phyloP scores from a whole-genome alignment of 768 basidiomycete genomes.

The Trametes punicea region DNA sequence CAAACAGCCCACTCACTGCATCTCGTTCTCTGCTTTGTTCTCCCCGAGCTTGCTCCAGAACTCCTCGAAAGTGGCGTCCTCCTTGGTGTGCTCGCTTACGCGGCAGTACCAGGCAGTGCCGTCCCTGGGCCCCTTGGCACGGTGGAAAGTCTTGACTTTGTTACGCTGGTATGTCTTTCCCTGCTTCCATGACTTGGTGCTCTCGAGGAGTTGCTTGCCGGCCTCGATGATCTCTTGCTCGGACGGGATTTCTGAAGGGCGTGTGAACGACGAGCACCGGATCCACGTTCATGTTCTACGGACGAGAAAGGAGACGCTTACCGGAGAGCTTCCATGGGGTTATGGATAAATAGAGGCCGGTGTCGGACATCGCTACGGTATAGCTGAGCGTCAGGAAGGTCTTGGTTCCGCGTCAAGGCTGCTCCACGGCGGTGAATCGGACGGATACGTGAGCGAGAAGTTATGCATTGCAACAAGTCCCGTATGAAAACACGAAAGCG shows the following conservation, averaged over 20 bases:
- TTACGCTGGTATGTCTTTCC: slow-evolving; percentile 59
- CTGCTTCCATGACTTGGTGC: slow-evolving; percentile 58
- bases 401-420: neutral
- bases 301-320: slow-evolving; percentile 21
- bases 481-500: neutral
- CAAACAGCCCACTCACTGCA: slow-evolving; percentile 43
- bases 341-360: slow-evolving; percentile 37
- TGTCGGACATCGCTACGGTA: slow-evolving; percentile 17
- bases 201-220: slow-evolving; percentile 53
- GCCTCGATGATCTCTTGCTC: slow-evolving; percentile 55
- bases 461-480: neutral
- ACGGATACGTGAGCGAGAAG: neutral
- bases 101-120: slow-evolving; percentile 68
- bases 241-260: slow-evolving; percentile 51
- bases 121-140: slow-evolving; percentile 50
- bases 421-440: neutral
- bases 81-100: slow-evolving; percentile 57
- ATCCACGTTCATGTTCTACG: neutral
- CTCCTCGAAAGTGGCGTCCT: slow-evolving; percentile 71
- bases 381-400: neutral
- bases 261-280: neutral
- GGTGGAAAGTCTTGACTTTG: slow-evolving; percentile 53
- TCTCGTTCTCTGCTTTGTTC: slow-evolving; percentile 68
- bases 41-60: slow-evolving; percentile 66
- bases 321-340: slow-evolving; percentile 39